These are phyloP conservation scores for Populus davidiana DNA, from an alignment of 345 rosid species.

Conservation along the genomic window DNA sequence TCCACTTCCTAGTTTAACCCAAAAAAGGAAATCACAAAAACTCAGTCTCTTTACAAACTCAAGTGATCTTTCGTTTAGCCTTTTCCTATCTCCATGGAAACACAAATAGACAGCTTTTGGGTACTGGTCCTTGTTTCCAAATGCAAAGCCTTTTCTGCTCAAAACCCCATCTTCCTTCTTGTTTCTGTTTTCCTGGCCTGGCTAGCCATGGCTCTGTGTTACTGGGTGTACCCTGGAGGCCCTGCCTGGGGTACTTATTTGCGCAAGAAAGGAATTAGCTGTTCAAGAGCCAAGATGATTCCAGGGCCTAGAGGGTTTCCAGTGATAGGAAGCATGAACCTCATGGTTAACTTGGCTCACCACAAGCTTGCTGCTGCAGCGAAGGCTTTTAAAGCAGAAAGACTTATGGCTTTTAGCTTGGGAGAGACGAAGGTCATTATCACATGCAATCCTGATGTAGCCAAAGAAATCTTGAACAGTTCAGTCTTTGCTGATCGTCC, in stretches of 20 bases:
- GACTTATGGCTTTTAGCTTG: conserved; percentile 53
- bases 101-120: conserved; percentile 35
- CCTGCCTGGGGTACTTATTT: conserved; percentile 50
- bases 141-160: conserved; percentile 25
- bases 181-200: conserved; percentile 22
- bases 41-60: background rate
- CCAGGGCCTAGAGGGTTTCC: conserved; percentile 55
- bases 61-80: background rate
- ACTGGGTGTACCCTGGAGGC: conserved; percentile 48
- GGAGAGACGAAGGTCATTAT: conserved; percentile 42
- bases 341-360: conserved; percentile 51
- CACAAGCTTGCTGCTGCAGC: conserved; percentile 46
- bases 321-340: conserved; percentile 44
- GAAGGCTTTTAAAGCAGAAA: conserved; percentile 20
- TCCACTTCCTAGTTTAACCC: conserved; percentile 30
- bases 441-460: conserved; percentile 43
- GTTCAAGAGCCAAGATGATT: conserved; percentile 5
- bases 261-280: background rate
- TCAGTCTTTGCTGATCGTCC: conserved; percentile 55
- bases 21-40: conserved; percentile 33
- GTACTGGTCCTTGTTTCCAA: conserved; percentile 35
- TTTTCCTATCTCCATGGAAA: conserved; percentile 30
- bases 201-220: conserved; percentile 27
- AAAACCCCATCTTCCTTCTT: conserved; percentile 16
- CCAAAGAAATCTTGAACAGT: conserved; percentile 51